Percentiles rank a stretch among this genome's conserved stretches.
Evolutionary conservation across 2,329 filamentous ascomycete species (phyloP).

Genomic region (Elsinoe arachidis): DNA sequence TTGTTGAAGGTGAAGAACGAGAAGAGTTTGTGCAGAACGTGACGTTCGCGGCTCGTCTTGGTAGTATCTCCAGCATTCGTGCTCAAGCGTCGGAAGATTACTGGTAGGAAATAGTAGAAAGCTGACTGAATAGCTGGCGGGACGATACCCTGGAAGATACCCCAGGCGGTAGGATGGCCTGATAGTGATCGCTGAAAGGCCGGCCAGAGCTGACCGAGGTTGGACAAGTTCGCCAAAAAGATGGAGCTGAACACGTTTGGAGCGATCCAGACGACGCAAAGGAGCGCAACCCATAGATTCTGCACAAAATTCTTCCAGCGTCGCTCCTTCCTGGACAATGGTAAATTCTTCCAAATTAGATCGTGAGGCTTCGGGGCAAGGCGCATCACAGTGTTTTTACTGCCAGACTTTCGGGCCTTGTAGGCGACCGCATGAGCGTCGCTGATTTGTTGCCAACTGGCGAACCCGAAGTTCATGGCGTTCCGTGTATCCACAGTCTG

Average conservation of each 20-base stretch:
- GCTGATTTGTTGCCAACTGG: slow-evolving; percentile 79
- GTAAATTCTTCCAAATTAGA: slow-evolving; percentile 92
- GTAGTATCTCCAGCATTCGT: slow-evolving; percentile 78
- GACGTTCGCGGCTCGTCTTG: slow-evolving; percentile 84
- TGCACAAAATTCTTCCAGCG: slow-evolving; percentile 68
- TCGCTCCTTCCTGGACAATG: slow-evolving; percentile 58
- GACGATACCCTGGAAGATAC: slow-evolving; percentile 81
- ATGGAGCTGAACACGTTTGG: slow-evolving; percentile 93
- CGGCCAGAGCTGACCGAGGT: slow-evolving; percentile 71
- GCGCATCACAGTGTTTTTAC: slow-evolving; percentile 64
- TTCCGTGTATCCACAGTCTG: slow-evolving; percentile 76
- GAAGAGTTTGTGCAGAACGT: slow-evolving; percentile 85
- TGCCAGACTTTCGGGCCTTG: slow-evolving; percentile 69
- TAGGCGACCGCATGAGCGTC: slow-evolving; percentile 86
- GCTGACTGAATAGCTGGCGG: slow-evolving; percentile 81
- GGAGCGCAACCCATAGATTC: slow-evolving; percentile 69
- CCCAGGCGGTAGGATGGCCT: slow-evolving; percentile 61
- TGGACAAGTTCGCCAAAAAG: slow-evolving; percentile 77
- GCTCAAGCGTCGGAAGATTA: slow-evolving; percentile 81
- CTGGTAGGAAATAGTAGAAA: slow-evolving; percentile 78
- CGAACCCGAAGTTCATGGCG: slow-evolving; percentile 86
- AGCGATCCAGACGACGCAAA: slow-evolving; percentile 80
- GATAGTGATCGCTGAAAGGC: slow-evolving; percentile 60
- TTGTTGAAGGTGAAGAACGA: slow-evolving; percentile 98
- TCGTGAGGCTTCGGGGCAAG: slow-evolving; percentile 83